Base-by-base conservation (phyloP, 2,329 filamentous ascomycete species). In the Cladosporium velox region DNA sequence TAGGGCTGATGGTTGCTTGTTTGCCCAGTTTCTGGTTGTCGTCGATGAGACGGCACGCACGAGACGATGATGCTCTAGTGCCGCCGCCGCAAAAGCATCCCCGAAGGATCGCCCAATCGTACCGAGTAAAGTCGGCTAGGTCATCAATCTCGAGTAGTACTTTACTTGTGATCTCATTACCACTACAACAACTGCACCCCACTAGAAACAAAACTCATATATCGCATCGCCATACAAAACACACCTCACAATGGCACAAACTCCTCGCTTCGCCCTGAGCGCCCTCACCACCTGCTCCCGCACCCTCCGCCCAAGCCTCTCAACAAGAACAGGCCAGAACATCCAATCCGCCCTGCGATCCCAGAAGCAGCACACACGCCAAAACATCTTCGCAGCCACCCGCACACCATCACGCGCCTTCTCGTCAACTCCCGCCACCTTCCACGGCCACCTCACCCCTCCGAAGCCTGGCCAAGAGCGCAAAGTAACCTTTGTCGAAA, bases 391-490 rank as follows among this genome's bases (percentile, higher is more conserved):
- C 34, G 38, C 60, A 11, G 28, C 49, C 21, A 18, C 35, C 24
- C 44, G 38, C n/a, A 28, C 61, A 26, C 18, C 47, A 75, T 52
- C 59, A 28, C 62, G 61, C 8, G 78, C 77, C 64, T 95, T 97
- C 77, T 90, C 90, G 51, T 86, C 85, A 12, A 89, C 89, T 4
- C 75, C 86, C 12, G 74, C 81, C 65, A 78, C 81, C 64, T 81
- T 78, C 59, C 95, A 99, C 78, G 92, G 91, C 57, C 92, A 98
- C 77, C 80, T 97, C 72, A 87, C 89, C 65, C 86, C 91, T 34
- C 94, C 95, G 1, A 94, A 93, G 80, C 87, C 92, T 0, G 95
- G 95, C 58, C 92, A 98, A 85, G 95, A 97, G 78, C 86, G 96
- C 66, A 90, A 91, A 75, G 86, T 99, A 30, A 96, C 93, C 0